Evolutionary conservation across 257 asterid genomes (phyloP).

Genomic region (Salvia rosmarinus): DNA sequence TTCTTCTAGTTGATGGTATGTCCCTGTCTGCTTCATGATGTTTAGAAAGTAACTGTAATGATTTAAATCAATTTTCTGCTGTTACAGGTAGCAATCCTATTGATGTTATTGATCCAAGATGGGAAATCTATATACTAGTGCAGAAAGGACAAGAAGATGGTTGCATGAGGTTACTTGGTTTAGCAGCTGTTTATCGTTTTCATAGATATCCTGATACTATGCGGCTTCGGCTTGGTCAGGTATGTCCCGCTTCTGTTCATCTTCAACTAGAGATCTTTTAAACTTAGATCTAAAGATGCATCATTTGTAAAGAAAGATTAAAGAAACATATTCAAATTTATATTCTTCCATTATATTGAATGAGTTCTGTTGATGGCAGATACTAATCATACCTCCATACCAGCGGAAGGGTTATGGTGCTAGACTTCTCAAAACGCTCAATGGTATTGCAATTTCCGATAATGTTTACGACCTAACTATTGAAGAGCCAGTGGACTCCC

Average conservation of each 20-base stretch:
- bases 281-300: no score
- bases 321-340: not conserved
- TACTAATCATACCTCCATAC: conserved; percentile 76
- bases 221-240: conserved; percentile 98
- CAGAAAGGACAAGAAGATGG: conserved; percentile 50
- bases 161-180: conserved; percentile 58
- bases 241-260: conserved; percentile 32
- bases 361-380: conserved; percentile 50
- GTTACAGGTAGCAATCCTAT: conserved; percentile 97
- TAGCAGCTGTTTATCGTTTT: conserved; percentile 89
- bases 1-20: conserved; percentile 48
- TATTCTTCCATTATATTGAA: conserved; percentile 12
- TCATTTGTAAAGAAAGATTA: no score
- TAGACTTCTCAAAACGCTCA: conserved; percentile 65
- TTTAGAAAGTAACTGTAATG: conserved; percentile 7
- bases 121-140: conserved; percentile 80
- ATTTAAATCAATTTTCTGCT: conserved; percentile 23
- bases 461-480: conserved; percentile 79
- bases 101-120: conserved; percentile 83
- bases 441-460: conserved; percentile 63
- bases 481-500: conserved; percentile 93
- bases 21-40: conserved; percentile 18
- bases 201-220: conserved; percentile 63
- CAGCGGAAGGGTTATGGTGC: conserved; percentile 87
- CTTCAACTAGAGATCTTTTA: not conserved